A percentile compares a stretch with the other conserved stretches of the same genome.
phyloP scores from a whole-genome alignment of 768 basidiomycete species.

The Hemileccinum rubropunctum region DNA sequence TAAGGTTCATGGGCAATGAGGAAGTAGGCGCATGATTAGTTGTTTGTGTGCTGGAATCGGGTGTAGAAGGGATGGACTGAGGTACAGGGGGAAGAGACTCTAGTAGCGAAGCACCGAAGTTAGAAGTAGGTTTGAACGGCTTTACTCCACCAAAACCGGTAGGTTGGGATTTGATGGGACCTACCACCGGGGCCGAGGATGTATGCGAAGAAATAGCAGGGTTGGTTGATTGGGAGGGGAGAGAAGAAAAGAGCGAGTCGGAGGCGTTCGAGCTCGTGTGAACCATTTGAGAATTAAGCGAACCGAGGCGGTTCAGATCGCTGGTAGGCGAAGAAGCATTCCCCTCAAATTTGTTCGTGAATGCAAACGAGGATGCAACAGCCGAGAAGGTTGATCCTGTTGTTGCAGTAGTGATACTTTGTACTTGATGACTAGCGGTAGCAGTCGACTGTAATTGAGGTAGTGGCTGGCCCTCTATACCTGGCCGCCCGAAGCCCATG shows the following conservation, averaged over 20 bases:
- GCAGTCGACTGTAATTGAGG: conserved; percentile 27
- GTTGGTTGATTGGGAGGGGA: conserved; percentile 54
- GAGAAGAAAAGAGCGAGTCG: conserved; percentile 43
- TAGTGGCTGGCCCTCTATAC: conserved; percentile 28
- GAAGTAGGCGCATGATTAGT: conserved; percentile 18
- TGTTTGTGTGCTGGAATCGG: conserved; percentile 28
- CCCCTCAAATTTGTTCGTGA: conserved; percentile 35
- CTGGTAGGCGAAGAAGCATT: neutral
- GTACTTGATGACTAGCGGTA: conserved; percentile 32
- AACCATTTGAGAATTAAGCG: conserved; percentile 32
- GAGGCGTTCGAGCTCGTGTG: conserved; percentile 45
- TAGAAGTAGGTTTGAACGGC: conserved; percentile 80
- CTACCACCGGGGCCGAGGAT: conserved; percentile 33
- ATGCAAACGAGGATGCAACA: conserved; percentile 72
- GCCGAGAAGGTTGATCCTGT: conserved; percentile 55
- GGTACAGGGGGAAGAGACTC: conserved; percentile 75
- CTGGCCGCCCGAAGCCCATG: conserved; percentile 40
- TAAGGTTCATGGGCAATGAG: conserved; percentile 22
- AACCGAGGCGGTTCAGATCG: conserved; percentile 14
- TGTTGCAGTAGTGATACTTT: conserved; percentile 16
- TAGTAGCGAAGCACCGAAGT: conserved; percentile 73
- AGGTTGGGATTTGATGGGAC: conserved; percentile 39
- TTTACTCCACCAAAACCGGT: conserved; percentile 63
- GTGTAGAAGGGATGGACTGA: conserved; percentile 50
- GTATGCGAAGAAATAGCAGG: conserved; percentile 32